Percentiles rank a stretch among this genome's conserved stretches.
Evolutionary conservation across 768 basidiomycete genomes (phyloP).

Genomic region (Guyanaporus albipodus): DNA sequence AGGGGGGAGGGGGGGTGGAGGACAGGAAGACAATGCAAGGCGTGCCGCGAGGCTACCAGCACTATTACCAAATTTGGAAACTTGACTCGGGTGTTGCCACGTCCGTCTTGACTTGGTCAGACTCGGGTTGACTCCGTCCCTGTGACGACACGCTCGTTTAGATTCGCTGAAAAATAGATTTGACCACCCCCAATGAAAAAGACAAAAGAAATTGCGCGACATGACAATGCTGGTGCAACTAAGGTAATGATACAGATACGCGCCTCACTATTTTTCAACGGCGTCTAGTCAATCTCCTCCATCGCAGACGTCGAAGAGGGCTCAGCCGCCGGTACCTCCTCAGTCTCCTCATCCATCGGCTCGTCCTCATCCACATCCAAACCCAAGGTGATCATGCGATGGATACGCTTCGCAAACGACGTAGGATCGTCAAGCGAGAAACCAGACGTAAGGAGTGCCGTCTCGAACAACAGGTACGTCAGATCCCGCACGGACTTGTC

Average conservation of each 20-base stretch:
- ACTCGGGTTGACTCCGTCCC: too few relatives aligned
- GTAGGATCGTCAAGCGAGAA: slow-evolving; percentile 96
- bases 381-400: slow-evolving; percentile 92
- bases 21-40: slow-evolving; percentile 25
- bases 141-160: too few relatives aligned
- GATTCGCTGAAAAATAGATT: too few relatives aligned
- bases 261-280: slow-evolving; percentile 3
- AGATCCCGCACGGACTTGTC: slow-evolving; percentile 98
- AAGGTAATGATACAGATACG: slow-evolving; percentile 27
- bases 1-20: too few relatives aligned
- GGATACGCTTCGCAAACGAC: slow-evolving; percentile 92
- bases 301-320: slow-evolving; percentile 75
- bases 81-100: too few relatives aligned
- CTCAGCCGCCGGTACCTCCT: slow-evolving; percentile 53
- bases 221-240: slow-evolving; percentile 24
- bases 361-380: slow-evolving; percentile 85
- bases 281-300: slow-evolving; percentile 90
- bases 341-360: slow-evolving; percentile 30
- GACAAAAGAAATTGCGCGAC: slow-evolving; percentile 7
- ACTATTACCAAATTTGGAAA: slow-evolving; percentile 22
- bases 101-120: too few relatives aligned
- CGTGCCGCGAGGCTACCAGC: slow-evolving; percentile 23
- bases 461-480: slow-evolving; percentile 95
- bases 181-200: too few relatives aligned
- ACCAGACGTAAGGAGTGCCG: slow-evolving; percentile 89